phyloP scores from a whole-genome alignment of 2,329 filamentous ascomycete species.

The Colletotrichum chlorophyti region DNA sequence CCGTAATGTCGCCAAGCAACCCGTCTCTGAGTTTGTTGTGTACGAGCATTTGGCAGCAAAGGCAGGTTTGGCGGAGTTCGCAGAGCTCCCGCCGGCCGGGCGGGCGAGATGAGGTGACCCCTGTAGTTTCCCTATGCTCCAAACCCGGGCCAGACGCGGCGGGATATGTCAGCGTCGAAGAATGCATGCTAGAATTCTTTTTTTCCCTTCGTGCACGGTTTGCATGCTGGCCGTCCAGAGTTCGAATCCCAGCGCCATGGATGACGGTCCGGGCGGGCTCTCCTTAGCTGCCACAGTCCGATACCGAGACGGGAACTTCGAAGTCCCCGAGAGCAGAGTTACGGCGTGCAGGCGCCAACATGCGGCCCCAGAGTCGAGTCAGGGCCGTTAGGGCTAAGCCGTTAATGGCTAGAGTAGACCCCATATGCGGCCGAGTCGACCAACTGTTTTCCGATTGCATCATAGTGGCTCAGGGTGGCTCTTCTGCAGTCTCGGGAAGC shows the following conservation, averaged over 20 bases:
- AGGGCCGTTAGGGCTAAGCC: not conserved
- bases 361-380: not conserved
- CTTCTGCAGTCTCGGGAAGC: not conserved
- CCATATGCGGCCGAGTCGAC: not conserved
- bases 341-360: not conserved
- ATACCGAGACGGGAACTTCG: slow-evolving; percentile 2
- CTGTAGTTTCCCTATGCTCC: not conserved
- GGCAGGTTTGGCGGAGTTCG: slow-evolving; percentile 14
- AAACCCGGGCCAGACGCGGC: not conserved
- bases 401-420: not conserved
- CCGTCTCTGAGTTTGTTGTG: not conserved
- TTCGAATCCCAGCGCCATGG: slow-evolving; percentile 10
- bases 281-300: not conserved
- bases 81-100: slow-evolving; percentile 11
- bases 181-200: no score
- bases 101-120: slow-evolving; percentile 19
- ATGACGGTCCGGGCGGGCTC: slow-evolving; percentile 9
- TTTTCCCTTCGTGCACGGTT: not conserved
- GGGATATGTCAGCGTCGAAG: not conserved
- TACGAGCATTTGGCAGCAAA: not conserved
- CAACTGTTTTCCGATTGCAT: slow-evolving; percentile 10
- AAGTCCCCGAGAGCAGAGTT: slow-evolving; percentile 9
- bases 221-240: not conserved
- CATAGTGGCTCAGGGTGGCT: not conserved
- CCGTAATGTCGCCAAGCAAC: slow-evolving; percentile 1